These are phyloP conservation scores for Puccinia horiana DNA, from an alignment of 1,284 basidiomycete species.

Conservation along the genomic window DNA sequence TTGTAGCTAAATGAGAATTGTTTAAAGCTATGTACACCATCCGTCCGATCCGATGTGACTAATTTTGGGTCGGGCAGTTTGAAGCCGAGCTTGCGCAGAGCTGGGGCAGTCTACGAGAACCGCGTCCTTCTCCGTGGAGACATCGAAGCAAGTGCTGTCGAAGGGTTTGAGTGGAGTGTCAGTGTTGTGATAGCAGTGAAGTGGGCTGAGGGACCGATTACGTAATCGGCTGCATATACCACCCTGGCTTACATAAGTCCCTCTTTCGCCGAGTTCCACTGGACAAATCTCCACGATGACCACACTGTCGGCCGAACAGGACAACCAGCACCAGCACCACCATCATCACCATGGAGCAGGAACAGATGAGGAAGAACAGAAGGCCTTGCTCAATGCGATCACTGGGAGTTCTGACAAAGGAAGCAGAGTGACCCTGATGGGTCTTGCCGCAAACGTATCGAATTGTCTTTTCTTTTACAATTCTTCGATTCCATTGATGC, in stretches of 20 bases:
- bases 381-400: slow-evolving; percentile 56
- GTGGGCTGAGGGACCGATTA: too few species aligned
- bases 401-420: slow-evolving; percentile 58
- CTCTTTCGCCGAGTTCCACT: background rate
- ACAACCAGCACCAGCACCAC: slow-evolving; percentile 8
- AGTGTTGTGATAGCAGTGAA: too few species aligned
- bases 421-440: slow-evolving; percentile 61
- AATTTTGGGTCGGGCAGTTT: too few species aligned
- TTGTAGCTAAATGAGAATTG: too few species aligned
- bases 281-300: background rate
- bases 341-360: slow-evolving; percentile 49
- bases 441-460: slow-evolving; percentile 86
- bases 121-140: too few species aligned
- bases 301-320: background rate
- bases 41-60: too few species aligned
- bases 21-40: too few species aligned
- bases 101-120: too few species aligned
- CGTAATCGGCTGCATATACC: background rate
- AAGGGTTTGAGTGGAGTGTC: too few species aligned
- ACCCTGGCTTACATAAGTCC: background rate
- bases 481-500: too few species aligned
- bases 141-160: too few species aligned
- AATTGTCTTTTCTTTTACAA: slow-evolving; percentile 58
- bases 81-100: too few species aligned
- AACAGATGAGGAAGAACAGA: slow-evolving; percentile 57